Conservation (phyloP, 805 yeast genomes). For the Candida boleticola region DNA sequence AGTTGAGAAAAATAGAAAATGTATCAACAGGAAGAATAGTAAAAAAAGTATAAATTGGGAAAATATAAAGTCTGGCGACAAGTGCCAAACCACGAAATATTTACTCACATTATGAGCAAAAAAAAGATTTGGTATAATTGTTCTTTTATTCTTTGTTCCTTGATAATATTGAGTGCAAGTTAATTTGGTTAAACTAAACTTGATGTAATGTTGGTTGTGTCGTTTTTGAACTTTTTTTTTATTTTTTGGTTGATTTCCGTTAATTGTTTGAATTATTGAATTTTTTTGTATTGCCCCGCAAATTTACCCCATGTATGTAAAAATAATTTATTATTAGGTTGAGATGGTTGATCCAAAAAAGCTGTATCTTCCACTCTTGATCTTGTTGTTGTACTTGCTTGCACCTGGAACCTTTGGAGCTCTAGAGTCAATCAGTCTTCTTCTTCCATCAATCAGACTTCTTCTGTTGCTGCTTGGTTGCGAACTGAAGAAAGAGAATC, state of each 20-base stretch:
- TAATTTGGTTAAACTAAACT: no score
- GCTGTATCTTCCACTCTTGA: slow-evolving; percentile 1
- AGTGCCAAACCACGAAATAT: no score
- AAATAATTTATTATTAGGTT: no score
- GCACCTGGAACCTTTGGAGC: neutral
- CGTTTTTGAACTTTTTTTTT: no score
- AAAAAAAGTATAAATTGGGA: neutral
- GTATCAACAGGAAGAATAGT: neutral
- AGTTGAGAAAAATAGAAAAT: neutral
- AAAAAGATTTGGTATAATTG: no score
- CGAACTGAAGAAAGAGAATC: slow-evolving; percentile 22
- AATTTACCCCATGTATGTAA: no score
- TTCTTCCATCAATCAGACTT: slow-evolving; percentile 1
- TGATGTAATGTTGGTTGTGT: no score
- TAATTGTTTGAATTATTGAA: neutral
- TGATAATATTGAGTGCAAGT: no score
- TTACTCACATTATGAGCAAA: no score
- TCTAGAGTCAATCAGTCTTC: slow-evolving; percentile 4
- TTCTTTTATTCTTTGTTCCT: no score
- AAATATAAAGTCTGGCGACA: no score
- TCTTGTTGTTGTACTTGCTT: slow-evolving; percentile 2
- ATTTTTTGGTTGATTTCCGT: neutral
- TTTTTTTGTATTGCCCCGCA: no score
- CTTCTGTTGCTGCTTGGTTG: slow-evolving; percentile 6
- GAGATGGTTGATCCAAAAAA: slow-evolving; percentile 3